Conservation (phyloP, 768 basidiomycete species). For the Pulveroboletus sp. region DNA sequence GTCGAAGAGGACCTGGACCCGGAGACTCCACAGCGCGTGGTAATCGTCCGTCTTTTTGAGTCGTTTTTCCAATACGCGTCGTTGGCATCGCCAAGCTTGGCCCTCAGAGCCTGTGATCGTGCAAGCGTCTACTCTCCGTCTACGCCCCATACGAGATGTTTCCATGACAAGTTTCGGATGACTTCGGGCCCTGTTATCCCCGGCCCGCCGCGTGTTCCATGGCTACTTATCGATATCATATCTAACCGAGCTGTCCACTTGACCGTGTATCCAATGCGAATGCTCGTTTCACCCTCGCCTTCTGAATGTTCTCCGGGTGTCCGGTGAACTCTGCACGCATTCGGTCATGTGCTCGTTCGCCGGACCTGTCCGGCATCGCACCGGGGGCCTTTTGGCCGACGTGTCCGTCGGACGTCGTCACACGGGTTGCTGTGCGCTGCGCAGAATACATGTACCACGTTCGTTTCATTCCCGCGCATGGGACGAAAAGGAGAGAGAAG, state of each 20-base stretch:
- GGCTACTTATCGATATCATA: conserved; percentile 14
- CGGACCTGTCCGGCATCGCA: conserved; percentile 20
- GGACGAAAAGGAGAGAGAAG: conserved; percentile 2
- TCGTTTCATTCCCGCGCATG: conserved; percentile 29
- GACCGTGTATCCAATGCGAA: background rate
- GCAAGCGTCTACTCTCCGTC: conserved; percentile 2
- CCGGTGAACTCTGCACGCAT: background rate
- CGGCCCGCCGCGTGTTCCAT: conserved; percentile 22
- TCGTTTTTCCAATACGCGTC: background rate
- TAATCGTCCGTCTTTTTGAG: conserved; percentile 18
- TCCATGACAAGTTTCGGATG: conserved; percentile 13
- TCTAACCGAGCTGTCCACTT: conserved; percentile 18
- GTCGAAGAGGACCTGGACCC: conserved; percentile 25
- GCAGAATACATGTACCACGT: conserved; percentile 7
- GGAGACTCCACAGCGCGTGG: conserved; percentile 26
- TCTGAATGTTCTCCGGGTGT: conserved; percentile 3
- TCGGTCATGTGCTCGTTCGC: conserved; percentile 10
- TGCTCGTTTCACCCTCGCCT: conserved; percentile 8
- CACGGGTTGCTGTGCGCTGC: conserved; percentile 9
- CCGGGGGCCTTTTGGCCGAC: background rate
- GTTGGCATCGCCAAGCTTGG: conserved; percentile 1
- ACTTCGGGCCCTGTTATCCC: background rate
- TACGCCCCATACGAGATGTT: background rate
- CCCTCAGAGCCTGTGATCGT: conserved; percentile 14
- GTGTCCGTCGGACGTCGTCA: conserved; percentile 18